These are phyloP conservation scores for Cicer yamashitae DNA, from an alignment of 306 rosid genomes.

Conservation along the genomic window DNA sequence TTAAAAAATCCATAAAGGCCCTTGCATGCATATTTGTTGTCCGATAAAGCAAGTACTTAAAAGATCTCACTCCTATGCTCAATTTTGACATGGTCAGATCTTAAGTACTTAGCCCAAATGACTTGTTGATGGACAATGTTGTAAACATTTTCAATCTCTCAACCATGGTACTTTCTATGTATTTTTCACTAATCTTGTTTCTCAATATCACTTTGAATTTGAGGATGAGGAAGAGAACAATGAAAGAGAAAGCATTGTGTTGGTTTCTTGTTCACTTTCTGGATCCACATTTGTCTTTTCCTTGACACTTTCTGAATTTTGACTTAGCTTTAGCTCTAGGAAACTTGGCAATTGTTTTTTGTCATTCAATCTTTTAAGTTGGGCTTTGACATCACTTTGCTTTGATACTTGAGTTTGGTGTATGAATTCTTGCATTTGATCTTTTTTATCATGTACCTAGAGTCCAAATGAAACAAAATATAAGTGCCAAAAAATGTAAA, in stretches of 20 bases:
- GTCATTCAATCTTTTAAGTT: conserved; percentile 39
- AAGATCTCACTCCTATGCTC: conserved; percentile 65
- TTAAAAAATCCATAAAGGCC: background rate
- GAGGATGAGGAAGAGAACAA: conserved; percentile 52
- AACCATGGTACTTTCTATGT: conserved; percentile 11
- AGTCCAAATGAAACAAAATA: conserved; percentile 8
- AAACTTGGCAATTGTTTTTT: conserved; percentile 50
- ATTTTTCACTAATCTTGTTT: conserved; percentile 24
- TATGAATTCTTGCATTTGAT: conserved; percentile 16
- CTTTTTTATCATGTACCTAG: conserved; percentile 50
- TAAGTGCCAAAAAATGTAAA: background rate
- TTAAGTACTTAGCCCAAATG: conserved; percentile 61
- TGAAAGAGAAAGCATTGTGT: conserved; percentile 63
- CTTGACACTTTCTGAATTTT: conserved; percentile 35
- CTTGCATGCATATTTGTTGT: conserved; percentile 33
- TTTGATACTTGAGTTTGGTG: conserved; percentile 36
- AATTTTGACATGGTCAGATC: conserved; percentile 59
- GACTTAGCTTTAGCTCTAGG: conserved; percentile 59
- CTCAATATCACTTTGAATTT: conserved; percentile 35
- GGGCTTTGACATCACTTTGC: conserved; percentile 4
- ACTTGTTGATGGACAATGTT: conserved; percentile 31
- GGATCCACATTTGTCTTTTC: background rate
- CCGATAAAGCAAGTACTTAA: conserved; percentile 62
- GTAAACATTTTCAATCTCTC: conserved; percentile 36
- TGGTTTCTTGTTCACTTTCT: conserved; percentile 45